Base-by-base conservation (phyloP, 306 rosid species). In the Benincasa hispida region DNA sequence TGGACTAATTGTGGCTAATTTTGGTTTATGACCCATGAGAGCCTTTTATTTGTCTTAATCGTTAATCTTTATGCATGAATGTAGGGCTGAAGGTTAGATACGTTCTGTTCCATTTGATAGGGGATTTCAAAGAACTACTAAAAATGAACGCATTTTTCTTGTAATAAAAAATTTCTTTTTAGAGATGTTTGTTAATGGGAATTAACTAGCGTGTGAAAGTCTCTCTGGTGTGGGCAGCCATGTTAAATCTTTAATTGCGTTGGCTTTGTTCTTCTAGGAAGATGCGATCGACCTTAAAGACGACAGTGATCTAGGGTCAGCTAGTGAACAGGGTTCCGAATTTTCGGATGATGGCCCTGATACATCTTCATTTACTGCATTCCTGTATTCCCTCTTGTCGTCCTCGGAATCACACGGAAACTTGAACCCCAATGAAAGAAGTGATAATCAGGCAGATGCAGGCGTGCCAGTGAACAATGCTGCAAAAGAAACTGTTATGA, bases 321-420 rank as follows among this genome's bases (percentile, higher is more conserved):
- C 27, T 79, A 75, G 63, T 75, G 89, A 87, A 65, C 89, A 87
- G 79, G 79, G 81, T 78, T 47, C 76, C 12, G 83, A 51, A 61
- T 83, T 69, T 50, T 30, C 81, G 66, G 91, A 69, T 72, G 91
- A 88, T 68, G 98, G 94, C n/a, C 97, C 98, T 14, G 98, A 93
- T 83, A 91, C 98, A 74, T 91, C 98, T 51, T 93, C 98, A 12
- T 90, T 93, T 80, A 51, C 89, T 60, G 96, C 98, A 21, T 93
- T 93, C 82, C 86, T 93, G 18, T 89, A 87, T 81, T 93, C 98
- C 17, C 58, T 93, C 0, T 79, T 85, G 87, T 83, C 91, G 11
- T 85, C 96, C 25, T 78, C 98, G 6, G 87, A 85, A 54, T 39
- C 90, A 24, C 83, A 68, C 13, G 89, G 83, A 55, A 83, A 76